Conservation (phyloP, 192 early-diverging fungal genomes). For the Coemansia javaensis region DNA sequence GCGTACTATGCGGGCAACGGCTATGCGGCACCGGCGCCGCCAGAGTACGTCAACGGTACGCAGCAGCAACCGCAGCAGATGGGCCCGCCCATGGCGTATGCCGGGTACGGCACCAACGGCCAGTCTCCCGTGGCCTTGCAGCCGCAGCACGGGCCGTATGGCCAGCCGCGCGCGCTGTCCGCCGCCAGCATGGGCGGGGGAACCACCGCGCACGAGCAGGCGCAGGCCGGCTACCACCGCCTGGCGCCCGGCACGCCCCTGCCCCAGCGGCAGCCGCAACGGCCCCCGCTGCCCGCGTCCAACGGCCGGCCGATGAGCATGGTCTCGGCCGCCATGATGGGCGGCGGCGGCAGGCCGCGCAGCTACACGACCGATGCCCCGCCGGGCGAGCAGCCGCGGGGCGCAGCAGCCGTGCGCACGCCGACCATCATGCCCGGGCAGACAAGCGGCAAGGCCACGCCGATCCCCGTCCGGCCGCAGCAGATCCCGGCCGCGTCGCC, state of each 20-base stretch:
- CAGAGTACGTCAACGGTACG: not conserved
- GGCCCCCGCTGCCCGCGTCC: conserved; percentile 5
- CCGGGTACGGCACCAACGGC: not conserved
- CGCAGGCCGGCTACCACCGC: conserved; percentile 24
- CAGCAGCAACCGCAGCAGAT: not conserved
- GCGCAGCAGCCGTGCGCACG: not conserved
- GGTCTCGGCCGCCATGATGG: not conserved
- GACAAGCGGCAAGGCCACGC: not conserved
- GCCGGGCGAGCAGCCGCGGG: not conserved
- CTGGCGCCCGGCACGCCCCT: conserved; percentile 4
- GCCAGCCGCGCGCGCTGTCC: not conserved
- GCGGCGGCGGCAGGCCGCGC: conserved; percentile 6
- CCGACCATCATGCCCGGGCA: conserved; percentile 1
- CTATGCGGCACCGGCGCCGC: not conserved
- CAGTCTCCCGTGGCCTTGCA: not conserved
- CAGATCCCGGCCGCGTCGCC: conserved; percentile 2
- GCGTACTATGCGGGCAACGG: not conserved
- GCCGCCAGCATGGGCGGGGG: conserved; percentile 2
- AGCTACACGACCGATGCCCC: conserved; percentile 27
- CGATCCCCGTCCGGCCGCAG: conserved; percentile 12
- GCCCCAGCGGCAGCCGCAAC: conserved; percentile 8
- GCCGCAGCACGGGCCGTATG: conserved; percentile 1
- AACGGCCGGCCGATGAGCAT: conserved; percentile 1
- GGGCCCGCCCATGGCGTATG: not conserved
- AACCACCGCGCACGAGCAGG: conserved; percentile 3